phyloP scores from a whole-genome alignment of 2,329 filamentous ascomycete species.

The Cladosporium sphaerospermum region DNA sequence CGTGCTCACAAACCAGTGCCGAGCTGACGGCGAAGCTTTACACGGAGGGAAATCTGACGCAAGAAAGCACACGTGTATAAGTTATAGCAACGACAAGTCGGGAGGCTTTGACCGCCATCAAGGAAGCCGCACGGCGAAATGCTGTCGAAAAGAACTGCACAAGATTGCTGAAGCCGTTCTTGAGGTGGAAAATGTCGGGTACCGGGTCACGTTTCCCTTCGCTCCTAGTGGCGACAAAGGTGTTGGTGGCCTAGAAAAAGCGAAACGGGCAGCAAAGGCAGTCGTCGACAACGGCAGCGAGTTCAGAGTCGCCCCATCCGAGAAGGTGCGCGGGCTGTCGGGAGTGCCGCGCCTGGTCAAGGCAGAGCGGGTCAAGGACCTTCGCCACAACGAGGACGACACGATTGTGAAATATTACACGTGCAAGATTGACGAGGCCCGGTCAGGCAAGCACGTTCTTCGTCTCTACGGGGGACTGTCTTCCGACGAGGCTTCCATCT shows the following conservation, averaged over 20 bases:
- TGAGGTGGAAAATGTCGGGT: neutral
- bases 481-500: neutral
- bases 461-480: neutral
- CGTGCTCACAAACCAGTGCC: no score
- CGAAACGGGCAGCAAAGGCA: neutral
- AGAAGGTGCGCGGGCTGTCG: slow-evolving; percentile 3
- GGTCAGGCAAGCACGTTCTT: neutral
- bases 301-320: slow-evolving; percentile 20
- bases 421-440: slow-evolving; percentile 2
- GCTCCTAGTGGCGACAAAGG: neutral
- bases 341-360: slow-evolving; percentile 3
- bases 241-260: neutral
- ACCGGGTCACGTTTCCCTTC: neutral
- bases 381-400: neutral
- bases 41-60: neutral
- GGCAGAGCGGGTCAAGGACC: slow-evolving; percentile 2
- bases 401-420: slow-evolving; percentile 3
- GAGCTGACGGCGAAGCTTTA: slow-evolving; percentile 1
- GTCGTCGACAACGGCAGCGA: slow-evolving; percentile 37
- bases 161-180: neutral
- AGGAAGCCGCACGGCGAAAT: neutral
- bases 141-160: neutral
- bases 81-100: neutral
- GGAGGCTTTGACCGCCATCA: neutral
- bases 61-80: neutral